Evolutionary conservation across 192 early-diverging fungal genomes (phyloP), one percentile per base, ranked within the genome.

Genomic region (Podila clonocystis): DNA sequence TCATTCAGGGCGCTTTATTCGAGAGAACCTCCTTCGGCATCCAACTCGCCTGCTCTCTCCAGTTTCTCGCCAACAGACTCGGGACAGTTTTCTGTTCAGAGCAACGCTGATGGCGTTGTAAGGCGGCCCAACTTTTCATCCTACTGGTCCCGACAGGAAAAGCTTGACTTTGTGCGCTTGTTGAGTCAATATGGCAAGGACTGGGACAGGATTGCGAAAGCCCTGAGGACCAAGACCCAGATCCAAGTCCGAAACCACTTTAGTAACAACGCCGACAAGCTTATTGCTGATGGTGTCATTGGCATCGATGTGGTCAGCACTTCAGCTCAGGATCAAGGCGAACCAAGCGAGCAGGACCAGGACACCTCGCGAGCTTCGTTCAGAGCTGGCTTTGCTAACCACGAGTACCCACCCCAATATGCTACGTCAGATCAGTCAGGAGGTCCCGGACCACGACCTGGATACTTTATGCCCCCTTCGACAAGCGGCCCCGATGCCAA

Each of bases 111-210:
- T 29, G 70, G 70, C 52, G 29, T 62, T 22, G 38, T 38, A 4
- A 70, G 70, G 11, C 69, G 77, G 17, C 58, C 83, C 15, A 70
- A 85, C 15, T 90, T 87, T 66, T 94, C 93, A 29, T 96, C 96
- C 1, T 96, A 96, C 68, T 98, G 96, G 96, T 91, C 95, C n/a
- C 86, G 90, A 9, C 87, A 88, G 24, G 96, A 98, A 72, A 90
- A 90, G 31, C 76, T 85, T 3, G 91, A 92, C 36, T 98, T 98
- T 67, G 60, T 86, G 49, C 85, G 90, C 13, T 90, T 88, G 45
- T 58, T 95, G 38, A 82, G 73, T 24, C 65, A 82, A 0, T 83
- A 91, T 67, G 96, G 96, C 20, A 83, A 85, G 63, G 87, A 96
- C 82, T 98, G 95, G 94, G 93, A 92, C 5, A 74, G 72, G 22